These are phyloP conservation scores for Kodamaea leandrae DNA, from an alignment of 805 yeast species.

Conservation along the genomic window DNA sequence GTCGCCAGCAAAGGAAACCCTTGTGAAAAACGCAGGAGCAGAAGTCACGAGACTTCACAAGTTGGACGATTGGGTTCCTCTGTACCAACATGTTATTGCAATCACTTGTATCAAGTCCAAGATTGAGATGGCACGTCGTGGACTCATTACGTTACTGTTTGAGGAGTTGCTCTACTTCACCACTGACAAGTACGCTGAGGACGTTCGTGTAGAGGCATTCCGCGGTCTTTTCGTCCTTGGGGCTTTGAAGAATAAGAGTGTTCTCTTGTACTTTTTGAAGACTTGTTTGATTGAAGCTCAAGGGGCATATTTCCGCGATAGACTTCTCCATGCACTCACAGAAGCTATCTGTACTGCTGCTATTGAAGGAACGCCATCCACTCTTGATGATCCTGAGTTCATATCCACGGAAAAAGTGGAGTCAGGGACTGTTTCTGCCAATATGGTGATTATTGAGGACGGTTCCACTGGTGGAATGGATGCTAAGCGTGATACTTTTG, in stretches of 20 bases:
- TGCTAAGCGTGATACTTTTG: constrained; percentile 59
- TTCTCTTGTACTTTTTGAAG: constrained; percentile 62
- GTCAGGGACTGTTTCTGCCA: constrained; percentile 16
- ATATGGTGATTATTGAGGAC: constrained; percentile 58
- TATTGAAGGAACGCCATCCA: constrained; percentile 54
- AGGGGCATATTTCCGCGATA: constrained; percentile 50
- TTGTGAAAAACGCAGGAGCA: constrained; percentile 36
- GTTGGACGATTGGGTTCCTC: constrained; percentile 84
- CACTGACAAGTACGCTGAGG: constrained; percentile 41
- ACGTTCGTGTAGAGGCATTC: constrained; percentile 66
- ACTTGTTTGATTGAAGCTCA: constrained; percentile 51
- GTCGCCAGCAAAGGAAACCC: constrained; percentile 8
- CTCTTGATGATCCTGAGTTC: constrained; percentile 66
- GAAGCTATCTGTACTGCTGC: constrained; percentile 66
- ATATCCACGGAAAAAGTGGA: constrained; percentile 31
- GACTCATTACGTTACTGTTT: constrained; percentile 50
- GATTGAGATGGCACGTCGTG: constrained; percentile 54
- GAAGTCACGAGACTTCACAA: constrained; percentile 76
- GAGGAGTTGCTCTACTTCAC: constrained; percentile 58
- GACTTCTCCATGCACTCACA: constrained; percentile 47
- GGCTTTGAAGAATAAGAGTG: constrained; percentile 63
- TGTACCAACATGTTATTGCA: constrained; percentile 58
- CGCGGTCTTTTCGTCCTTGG: constrained; percentile 70
- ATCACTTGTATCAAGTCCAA: constrained; percentile 57
- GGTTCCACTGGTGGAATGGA: constrained; percentile 42